Evolutionary conservation across 1,139 yeast genomes (phyloP).

Genomic region (Magnusiomyces ingens): DNA sequence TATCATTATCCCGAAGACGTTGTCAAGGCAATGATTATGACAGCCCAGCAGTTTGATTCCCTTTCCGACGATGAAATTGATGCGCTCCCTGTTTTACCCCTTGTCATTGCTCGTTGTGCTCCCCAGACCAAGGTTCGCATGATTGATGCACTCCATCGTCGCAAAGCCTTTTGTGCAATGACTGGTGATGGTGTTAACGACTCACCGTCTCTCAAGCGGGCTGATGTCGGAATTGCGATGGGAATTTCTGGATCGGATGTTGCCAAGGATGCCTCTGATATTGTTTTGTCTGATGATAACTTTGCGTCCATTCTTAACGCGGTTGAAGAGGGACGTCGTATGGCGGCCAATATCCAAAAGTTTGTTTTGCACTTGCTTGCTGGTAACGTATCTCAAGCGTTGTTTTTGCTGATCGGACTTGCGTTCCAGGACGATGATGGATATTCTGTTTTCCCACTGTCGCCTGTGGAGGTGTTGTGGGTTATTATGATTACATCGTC

Average conservation of each 20-base stretch:
- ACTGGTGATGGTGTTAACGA: slow-evolving; percentile 88
- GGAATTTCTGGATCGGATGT: slow-evolving; percentile 77
- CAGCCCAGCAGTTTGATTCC: slow-evolving; percentile 65
- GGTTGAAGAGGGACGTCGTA: slow-evolving; percentile 76
- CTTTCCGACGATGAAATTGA: slow-evolving; percentile 60
- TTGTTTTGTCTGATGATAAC: slow-evolving; percentile 68
- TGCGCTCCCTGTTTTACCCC: slow-evolving; percentile 59
- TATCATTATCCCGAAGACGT: slow-evolving; percentile 59
- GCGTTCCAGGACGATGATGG: slow-evolving; percentile 57
- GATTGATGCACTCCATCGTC: slow-evolving; percentile 75
- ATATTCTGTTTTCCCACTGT: slow-evolving; percentile 64
- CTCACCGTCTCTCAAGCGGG: slow-evolving; percentile 71
- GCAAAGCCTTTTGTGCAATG: slow-evolving; percentile 69
- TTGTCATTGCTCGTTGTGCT: slow-evolving; percentile 79
- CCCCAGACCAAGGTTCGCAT: slow-evolving; percentile 80
- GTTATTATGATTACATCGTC: slow-evolving; percentile 72
- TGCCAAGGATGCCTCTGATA: slow-evolving; percentile 75
- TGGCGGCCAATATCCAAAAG: slow-evolving; percentile 75
- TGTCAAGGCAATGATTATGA: slow-evolving; percentile 64
- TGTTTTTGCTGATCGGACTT: slow-evolving; percentile 58
- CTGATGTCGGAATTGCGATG: slow-evolving; percentile 84
- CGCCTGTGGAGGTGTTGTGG: slow-evolving; percentile 79
- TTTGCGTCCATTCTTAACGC: slow-evolving; percentile 73
- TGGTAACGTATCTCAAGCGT: slow-evolving; percentile 72
- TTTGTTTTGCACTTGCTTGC: slow-evolving; percentile 75